Percentiles rank a stretch among this genome's conserved stretches.
These are phyloP conservation scores for Macroventuria anomochaeta DNA, from an alignment of 2,329 filamentous ascomycete species.

Conservation along the genomic window DNA sequence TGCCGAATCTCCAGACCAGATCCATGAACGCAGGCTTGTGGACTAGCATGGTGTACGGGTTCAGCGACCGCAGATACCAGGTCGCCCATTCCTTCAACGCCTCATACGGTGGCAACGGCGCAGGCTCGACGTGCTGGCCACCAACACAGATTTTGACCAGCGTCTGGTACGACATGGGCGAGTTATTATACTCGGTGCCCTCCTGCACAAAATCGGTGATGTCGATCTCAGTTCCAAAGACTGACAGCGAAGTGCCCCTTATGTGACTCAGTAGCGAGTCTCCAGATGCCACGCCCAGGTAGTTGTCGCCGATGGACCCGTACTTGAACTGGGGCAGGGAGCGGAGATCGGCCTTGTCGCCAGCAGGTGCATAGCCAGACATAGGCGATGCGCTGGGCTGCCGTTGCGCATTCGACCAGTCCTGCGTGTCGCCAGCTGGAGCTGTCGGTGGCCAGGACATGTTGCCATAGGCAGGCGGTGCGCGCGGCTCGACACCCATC, in stretches of 20 bases:
- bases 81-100: constrained; percentile 73
- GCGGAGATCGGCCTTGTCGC: constrained; percentile 27
- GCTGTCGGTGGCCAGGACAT: constrained; percentile 28
- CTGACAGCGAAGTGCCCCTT: constrained; percentile 75
- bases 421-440: constrained; percentile 23
- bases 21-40: constrained; percentile 76
- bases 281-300: constrained; percentile 69
- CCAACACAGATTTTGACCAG: constrained; percentile 71
- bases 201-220: constrained; percentile 73
- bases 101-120: constrained; percentile 66
- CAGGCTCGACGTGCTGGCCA: constrained; percentile 58
- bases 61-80: constrained; percentile 77
- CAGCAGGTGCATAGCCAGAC: constrained; percentile 32
- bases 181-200: constrained; percentile 65
- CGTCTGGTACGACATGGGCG: constrained; percentile 71
- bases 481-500: constrained; percentile 66
- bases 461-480: constrained; percentile 50
- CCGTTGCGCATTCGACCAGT: constrained; percentile 33
- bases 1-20: constrained; percentile 76
- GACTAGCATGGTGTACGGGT: constrained; percentile 76
- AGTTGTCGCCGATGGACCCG: constrained; percentile 64
- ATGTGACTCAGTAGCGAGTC: constrained; percentile 73
- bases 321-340: constrained; percentile 55
- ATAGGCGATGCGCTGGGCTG: constrained; percentile 35
- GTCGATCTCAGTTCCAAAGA: constrained; percentile 81